Evolutionary conservation across 2,329 filamentous ascomycete species (phyloP).

Genomic region (Pleomassaria siparia): DNA sequence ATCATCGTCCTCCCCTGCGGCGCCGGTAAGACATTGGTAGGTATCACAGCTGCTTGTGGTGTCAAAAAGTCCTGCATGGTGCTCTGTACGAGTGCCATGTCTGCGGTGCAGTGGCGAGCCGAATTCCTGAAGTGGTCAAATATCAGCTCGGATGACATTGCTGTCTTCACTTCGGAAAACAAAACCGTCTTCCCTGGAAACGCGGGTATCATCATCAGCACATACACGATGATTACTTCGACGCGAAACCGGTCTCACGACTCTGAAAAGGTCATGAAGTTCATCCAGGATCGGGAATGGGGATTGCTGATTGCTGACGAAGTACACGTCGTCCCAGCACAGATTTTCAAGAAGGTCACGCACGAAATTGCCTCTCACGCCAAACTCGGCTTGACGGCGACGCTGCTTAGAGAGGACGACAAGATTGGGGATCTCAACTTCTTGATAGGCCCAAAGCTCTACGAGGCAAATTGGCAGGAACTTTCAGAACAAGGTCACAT

Average conservation of each 20-base stretch:
- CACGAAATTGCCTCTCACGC: slow-evolving; percentile 91
- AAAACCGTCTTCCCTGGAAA: slow-evolving; percentile 84
- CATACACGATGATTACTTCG: slow-evolving; percentile 98
- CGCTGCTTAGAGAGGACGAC: slow-evolving; percentile 91
- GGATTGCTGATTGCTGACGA: slow-evolving; percentile 96
- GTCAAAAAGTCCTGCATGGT: slow-evolving; percentile 97
- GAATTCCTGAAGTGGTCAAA: slow-evolving; percentile 99
- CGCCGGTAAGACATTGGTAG: slow-evolving; percentile 94
- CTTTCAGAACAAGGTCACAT: slow-evolving; percentile 96
- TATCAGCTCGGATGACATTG: slow-evolving; percentile 89
- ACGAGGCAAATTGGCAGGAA: slow-evolving; percentile 99
- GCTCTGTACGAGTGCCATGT: slow-evolving; percentile 96
- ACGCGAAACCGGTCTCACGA: slow-evolving; percentile 86
- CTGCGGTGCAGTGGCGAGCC: slow-evolving; percentile 92
- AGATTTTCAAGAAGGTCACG: slow-evolving; percentile 94
- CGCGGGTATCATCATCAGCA: slow-evolving; percentile 95
- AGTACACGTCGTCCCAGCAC: slow-evolving; percentile 95
- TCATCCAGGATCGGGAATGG: slow-evolving; percentile 87
- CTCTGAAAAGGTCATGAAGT: slow-evolving; percentile 96
- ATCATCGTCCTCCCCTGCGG: slow-evolving; percentile 97
- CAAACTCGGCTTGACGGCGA: slow-evolving; percentile 92
- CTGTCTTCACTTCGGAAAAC: slow-evolving; percentile 90
- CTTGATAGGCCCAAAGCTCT: slow-evolving; percentile 93
- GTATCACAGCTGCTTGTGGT: slow-evolving; percentile 97
- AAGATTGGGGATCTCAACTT: slow-evolving; percentile 98